phyloP scores from a whole-genome alignment of 495 filamentous ascomycete genomes.

The Filosporella fistucella region DNA sequence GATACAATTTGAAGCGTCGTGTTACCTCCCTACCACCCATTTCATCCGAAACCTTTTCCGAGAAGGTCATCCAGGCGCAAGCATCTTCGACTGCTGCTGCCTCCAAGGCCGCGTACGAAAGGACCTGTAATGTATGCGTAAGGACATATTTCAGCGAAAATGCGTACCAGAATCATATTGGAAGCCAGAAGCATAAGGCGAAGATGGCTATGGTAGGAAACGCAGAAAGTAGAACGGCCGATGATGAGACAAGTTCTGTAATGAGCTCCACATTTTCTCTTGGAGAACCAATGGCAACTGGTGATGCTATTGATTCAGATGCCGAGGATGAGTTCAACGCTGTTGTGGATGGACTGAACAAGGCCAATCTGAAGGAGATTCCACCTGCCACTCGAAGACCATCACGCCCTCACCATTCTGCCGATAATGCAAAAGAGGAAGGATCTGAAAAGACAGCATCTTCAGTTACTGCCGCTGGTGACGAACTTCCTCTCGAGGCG shows the following conservation, averaged over 20 bases:
- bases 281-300: slow-evolving; percentile 49
- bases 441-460: slow-evolving; percentile 14
- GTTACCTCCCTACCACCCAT: slow-evolving; percentile 90
- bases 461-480: slow-evolving; percentile 16
- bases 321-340: slow-evolving; percentile 70
- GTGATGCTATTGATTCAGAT: slow-evolving; percentile 39
- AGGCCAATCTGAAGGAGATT: slow-evolving; percentile 60
- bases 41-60: slow-evolving; percentile 87
- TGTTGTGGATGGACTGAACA: slow-evolving; percentile 73
- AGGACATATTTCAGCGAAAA: slow-evolving; percentile 96
- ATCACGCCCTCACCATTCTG: slow-evolving; percentile 22
- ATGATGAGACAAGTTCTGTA: slow-evolving; percentile 77
- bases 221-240: slow-evolving; percentile 25
- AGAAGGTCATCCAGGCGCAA: slow-evolving; percentile 93
- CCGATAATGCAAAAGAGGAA: slow-evolving; percentile 24
- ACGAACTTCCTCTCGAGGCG: slow-evolving; percentile 29
- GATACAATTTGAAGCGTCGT: slow-evolving; percentile 96
- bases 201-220: slow-evolving; percentile 42
- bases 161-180: slow-evolving; percentile 88
- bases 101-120: slow-evolving; percentile 86
- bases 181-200: slow-evolving; percentile 84
- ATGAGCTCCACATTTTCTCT: slow-evolving; percentile 90
- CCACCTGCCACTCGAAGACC: slow-evolving; percentile 26
- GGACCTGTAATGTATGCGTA: slow-evolving; percentile 73
- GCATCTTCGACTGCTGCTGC: slow-evolving; percentile 77